Percentiles rank a stretch among this genome's conserved stretches.
Evolutionary conservation across 2,329 filamentous ascomycete genomes (phyloP).

Genomic region (Trichoderma oligosporum): DNA sequence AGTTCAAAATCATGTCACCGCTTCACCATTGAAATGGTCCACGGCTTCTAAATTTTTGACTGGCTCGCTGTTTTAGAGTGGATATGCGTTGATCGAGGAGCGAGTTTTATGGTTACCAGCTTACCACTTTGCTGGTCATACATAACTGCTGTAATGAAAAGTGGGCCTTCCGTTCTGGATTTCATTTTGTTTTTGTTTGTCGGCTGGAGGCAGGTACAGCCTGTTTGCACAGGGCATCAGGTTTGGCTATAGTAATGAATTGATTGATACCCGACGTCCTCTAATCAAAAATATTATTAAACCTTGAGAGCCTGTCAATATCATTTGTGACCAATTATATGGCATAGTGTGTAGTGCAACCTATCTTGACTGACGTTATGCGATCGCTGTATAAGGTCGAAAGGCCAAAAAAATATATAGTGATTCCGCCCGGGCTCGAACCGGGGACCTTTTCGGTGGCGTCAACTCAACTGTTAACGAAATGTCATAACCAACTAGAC

Average conservation of each 20-base stretch:
- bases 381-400: too few relatives aligned
- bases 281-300: slow-evolving; percentile 9
- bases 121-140: slow-evolving; percentile 8
- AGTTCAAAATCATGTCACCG: slow-evolving; percentile 3
- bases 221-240: slow-evolving; percentile 6
- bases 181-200: slow-evolving; percentile 1
- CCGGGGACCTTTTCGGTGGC: slow-evolving; percentile 21
- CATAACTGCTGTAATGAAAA: slow-evolving; percentile 11
- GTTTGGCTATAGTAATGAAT: slow-evolving; percentile 21
- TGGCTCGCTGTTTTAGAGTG: background rate
- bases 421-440: slow-evolving; percentile 21
- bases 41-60: background rate
- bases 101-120: background rate
- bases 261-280: slow-evolving; percentile 21
- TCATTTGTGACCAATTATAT: too few relatives aligned
- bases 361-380: too few relatives aligned
- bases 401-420: slow-evolving; percentile 5
- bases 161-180: slow-evolving; percentile 8
- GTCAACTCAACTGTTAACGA: slow-evolving; percentile 20
- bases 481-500: slow-evolving; percentile 21
- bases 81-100: background rate
- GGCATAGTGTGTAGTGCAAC: background rate
- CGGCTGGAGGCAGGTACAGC: slow-evolving; percentile 12
- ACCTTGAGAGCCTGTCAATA: too few relatives aligned
- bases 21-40: background rate